A percentile compares a stretch with the other conserved stretches of the same genome.
Evolutionary conservation across 257 asterid species (phyloP).

Genomic region (Lycium barbarum): DNA sequence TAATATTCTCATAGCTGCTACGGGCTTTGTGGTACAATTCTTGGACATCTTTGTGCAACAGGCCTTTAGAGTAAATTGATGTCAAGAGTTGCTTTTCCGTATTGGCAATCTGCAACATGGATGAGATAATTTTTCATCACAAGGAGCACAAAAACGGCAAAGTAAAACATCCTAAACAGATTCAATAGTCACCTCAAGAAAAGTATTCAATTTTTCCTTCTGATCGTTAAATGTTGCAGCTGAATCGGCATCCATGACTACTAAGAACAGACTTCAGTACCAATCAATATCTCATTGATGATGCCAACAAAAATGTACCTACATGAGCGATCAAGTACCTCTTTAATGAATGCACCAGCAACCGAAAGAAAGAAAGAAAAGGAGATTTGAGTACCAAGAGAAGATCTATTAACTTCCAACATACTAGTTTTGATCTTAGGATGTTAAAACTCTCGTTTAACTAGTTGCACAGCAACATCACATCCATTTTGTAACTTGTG

Average conservation of each 20-base stretch:
- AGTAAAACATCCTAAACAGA: slow-evolving; percentile 18
- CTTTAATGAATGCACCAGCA: too few relatives aligned
- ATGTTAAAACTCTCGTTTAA: background rate
- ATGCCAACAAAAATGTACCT: slow-evolving; percentile 26
- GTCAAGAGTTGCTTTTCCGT: slow-evolving; percentile 68
- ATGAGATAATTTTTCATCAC: slow-evolving; percentile 23
- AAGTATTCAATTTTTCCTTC: slow-evolving; percentile 49
- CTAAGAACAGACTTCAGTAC: slow-evolving; percentile 12
- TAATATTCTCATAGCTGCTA: slow-evolving; percentile 56
- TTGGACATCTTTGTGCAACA: slow-evolving; percentile 55
- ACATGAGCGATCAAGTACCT: background rate
- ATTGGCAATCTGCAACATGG: slow-evolving; percentile 52
- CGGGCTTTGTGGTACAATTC: slow-evolving; percentile 67
- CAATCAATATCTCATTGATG: slow-evolving; percentile 30
- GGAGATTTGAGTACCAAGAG: background rate
- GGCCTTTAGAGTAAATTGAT: slow-evolving; percentile 63
- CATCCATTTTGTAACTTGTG: background rate
- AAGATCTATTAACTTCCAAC: background rate
- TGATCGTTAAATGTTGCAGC: slow-evolving; percentile 34
- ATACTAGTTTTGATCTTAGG: background rate
- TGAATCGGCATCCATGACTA: slow-evolving; percentile 41
- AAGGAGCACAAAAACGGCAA: slow-evolving; percentile 1
- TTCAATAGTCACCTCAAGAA: slow-evolving; percentile 60
- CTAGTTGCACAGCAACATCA: background rate
- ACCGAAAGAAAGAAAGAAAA: background rate